Conservation (phyloP, 1,284 basidiomycete species). For the Microbotryum lychnidis-dioicae region DNA sequence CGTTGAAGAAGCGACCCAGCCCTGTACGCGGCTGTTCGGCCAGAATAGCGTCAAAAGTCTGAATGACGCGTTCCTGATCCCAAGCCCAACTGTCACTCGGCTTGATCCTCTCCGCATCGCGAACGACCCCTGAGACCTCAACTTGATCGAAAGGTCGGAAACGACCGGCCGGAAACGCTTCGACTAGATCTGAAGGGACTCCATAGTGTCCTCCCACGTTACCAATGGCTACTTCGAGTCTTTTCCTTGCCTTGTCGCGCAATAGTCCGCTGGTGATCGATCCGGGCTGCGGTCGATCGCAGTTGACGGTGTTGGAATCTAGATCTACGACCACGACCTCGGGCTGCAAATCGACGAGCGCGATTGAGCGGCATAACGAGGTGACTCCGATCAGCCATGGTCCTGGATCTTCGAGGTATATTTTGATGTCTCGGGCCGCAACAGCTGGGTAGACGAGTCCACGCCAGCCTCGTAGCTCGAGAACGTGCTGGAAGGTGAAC, state of each 20-base stretch:
- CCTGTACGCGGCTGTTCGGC: slow-evolving; percentile 5
- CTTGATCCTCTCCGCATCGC: slow-evolving; percentile 21
- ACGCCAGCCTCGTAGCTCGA: slow-evolving; percentile 88
- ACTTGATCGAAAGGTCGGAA: slow-evolving; percentile 43
- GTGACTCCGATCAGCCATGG: slow-evolving; percentile 88
- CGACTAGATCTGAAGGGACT: slow-evolving; percentile 67
- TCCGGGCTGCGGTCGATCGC: slow-evolving; percentile 66
- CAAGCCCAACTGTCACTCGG: slow-evolving; percentile 23
- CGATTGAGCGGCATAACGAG: slow-evolving; percentile 72
- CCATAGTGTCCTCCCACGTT: slow-evolving; percentile 37
- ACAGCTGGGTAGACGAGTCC: slow-evolving; percentile 77
- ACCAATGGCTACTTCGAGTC: slow-evolving; percentile 68
- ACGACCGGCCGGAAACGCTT: slow-evolving; percentile 79
- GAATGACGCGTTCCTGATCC: slow-evolving; percentile 19
- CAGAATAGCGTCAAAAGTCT: slow-evolving; percentile 23
- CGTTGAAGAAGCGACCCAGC: slow-evolving; percentile 8
- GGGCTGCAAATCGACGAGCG: slow-evolving; percentile 52
- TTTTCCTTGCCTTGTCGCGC: slow-evolving; percentile 73
- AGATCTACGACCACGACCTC: slow-evolving; percentile 88
- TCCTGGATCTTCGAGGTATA: slow-evolving; percentile 63
- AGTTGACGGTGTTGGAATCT: slow-evolving; percentile 83
- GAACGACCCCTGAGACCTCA: slow-evolving; percentile 7
- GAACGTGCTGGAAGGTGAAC: slow-evolving; percentile 79
- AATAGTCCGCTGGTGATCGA: slow-evolving; percentile 72
- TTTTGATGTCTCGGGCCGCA: slow-evolving; percentile 80